Percentiles rank a stretch among this genome's conserved stretches.
Conservation (phyloP, 75 land plant genomes). For the Pinus tabuliformis region DNA sequence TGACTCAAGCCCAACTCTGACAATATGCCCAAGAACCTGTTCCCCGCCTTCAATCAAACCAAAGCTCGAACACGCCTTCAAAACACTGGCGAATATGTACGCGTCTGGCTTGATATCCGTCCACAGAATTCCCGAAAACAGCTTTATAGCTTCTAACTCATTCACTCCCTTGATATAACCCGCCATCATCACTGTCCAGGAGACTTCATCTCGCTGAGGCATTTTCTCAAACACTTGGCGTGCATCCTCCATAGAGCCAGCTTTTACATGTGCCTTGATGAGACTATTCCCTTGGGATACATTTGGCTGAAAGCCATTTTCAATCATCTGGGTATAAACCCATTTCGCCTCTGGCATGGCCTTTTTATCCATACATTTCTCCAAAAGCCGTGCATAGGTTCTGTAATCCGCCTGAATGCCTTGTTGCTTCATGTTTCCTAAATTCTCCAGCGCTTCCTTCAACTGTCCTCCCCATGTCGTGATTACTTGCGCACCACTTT, state of each 20-base stretch:
- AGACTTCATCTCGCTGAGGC: constrained; percentile 43
- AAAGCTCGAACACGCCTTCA: not conserved
- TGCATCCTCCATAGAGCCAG: constrained; percentile 11
- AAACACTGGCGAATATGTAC: not conserved
- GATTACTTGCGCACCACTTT: not conserved
- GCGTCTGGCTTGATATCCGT: constrained; percentile 2
- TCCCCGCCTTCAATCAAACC: constrained; percentile 2
- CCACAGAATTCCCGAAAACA: constrained; percentile 23
- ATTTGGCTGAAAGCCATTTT: not conserved
- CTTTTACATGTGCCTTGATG: not conserved
- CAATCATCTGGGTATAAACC: not conserved
- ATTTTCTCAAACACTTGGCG: constrained; percentile 39
- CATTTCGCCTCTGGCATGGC: not conserved
- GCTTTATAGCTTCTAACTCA: constrained; percentile 20
- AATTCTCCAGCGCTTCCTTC: not conserved
- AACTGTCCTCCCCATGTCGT: not conserved
- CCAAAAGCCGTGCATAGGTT: not conserved
- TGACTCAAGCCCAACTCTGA: not conserved
- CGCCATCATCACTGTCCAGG: constrained; percentile 46
- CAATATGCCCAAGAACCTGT: not conserved
- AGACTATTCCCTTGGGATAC: not conserved
- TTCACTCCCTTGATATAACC: constrained; percentile 30
- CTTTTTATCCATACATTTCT: not conserved
- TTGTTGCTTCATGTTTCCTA: too few relatives aligned
- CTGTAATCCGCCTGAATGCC: not conserved